These are phyloP conservation scores for Suillus decipiens DNA, from an alignment of 768 basidiomycete genomes.

Conservation along the genomic window DNA sequence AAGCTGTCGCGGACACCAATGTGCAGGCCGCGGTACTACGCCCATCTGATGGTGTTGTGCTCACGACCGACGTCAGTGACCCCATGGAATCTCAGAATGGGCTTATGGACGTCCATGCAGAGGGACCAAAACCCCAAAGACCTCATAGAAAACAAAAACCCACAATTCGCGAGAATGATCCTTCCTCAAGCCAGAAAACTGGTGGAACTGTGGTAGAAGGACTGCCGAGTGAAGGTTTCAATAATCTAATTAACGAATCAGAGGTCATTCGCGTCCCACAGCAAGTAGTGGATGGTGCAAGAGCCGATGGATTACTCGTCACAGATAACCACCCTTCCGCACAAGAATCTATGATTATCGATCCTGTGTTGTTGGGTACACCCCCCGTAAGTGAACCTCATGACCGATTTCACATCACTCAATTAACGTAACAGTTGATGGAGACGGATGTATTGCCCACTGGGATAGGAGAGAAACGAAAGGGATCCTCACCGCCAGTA, in stretches of 20 bases:
- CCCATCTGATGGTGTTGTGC: neutral
- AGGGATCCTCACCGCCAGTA: slow-evolving; percentile 6
- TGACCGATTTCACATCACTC: neutral
- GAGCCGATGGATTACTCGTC: neutral
- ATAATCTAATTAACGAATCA: neutral
- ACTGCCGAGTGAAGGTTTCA: neutral
- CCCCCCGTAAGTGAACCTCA: neutral
- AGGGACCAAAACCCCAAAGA: neutral
- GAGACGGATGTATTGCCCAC: neutral
- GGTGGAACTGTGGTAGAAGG: neutral
- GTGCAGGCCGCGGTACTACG: neutral
- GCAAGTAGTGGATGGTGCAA: neutral
- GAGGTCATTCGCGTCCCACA: neutral
- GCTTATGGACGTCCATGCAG: neutral
- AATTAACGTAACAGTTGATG: neutral
- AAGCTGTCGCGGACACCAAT: neutral
- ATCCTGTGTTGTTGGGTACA: neutral
- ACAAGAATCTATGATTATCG: neutral
- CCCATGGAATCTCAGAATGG: neutral
- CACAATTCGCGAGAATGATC: slow-evolving; percentile 10
- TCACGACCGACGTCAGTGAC: neutral
- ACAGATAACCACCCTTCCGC: neutral
- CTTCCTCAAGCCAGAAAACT: neutral
- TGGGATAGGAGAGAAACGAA: slow-evolving; percentile 19
- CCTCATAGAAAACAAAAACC: neutral